phyloP scores from a whole-genome alignment of 129 eudicot species.

The Flaveria linearis region DNA sequence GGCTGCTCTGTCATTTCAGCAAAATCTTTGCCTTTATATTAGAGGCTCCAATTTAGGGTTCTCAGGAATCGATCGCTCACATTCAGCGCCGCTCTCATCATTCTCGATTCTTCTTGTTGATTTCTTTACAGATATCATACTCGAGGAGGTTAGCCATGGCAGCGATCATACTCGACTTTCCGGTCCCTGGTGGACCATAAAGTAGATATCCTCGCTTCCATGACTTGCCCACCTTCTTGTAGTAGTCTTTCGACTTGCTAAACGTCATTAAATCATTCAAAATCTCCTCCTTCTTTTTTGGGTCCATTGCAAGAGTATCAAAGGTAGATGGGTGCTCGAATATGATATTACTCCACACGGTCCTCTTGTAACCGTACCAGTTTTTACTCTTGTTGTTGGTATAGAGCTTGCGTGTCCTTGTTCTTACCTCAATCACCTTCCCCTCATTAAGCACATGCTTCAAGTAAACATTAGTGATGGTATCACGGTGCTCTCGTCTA shows the following conservation, averaged over 20 bases:
- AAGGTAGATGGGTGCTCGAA: constrained; percentile 27
- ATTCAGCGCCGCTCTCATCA: too few species aligned
- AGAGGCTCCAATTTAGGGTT: too few species aligned
- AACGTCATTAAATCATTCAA: constrained; percentile 19
- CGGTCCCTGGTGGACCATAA: constrained; percentile 27
- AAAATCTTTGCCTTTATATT: too few species aligned
- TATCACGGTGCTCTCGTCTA: constrained; percentile 32
- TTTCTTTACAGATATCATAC: too few species aligned
- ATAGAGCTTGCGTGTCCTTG: constrained; percentile 48
- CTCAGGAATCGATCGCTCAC: too few species aligned
- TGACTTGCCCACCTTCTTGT: constrained; percentile 23
- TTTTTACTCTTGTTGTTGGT: constrained; percentile 31
- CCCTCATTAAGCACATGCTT: constrained; percentile 52
- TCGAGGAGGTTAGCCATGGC: constrained; percentile 29
- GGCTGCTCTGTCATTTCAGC: too few species aligned
- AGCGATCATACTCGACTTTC: constrained; percentile 29
- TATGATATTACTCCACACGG: constrained; percentile 11
- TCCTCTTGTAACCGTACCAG: not conserved
- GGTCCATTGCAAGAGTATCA: constrained; percentile 28
- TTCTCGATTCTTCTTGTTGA: too few species aligned
- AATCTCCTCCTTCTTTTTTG: constrained; percentile 24
- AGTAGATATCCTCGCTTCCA: constrained; percentile 31
- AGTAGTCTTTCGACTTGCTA: constrained; percentile 23
- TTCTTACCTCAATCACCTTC: constrained; percentile 34
- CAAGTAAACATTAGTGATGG: constrained; percentile 35